Evolutionary conservation across 345 rosid species (phyloP), one percentile per base, ranked within the genome.

Genomic region (Toxicodendron radicans): DNA sequence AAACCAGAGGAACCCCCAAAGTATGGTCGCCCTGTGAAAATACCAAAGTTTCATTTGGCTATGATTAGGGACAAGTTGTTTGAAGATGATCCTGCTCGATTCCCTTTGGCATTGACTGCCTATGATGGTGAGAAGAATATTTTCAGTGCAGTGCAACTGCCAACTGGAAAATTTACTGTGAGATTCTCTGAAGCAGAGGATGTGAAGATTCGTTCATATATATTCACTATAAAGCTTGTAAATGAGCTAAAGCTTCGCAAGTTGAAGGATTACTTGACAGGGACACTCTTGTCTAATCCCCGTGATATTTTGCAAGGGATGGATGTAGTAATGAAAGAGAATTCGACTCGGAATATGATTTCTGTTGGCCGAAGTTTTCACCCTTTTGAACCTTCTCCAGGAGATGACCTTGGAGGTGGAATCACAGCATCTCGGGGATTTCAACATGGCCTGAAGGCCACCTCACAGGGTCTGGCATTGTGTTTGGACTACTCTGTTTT

Each of bases 291-390:
- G 27, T 62, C 79, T 0, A 38, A 80, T 6, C 97, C 98, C 5
- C 92, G 97, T 46, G 96, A 92, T 43, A 85, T 92, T 21, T 69
- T 94, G 81, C 98, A 92, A 80, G 97, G 92, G 21, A 76, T 94
- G 91, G 97, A 94, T 84, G 85, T 94, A 14, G 94, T 94, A 58
- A 85, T 94, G 97, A 94, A 94, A 81, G 98, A 94, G 86, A 90
- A 94, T 74, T 92, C 97, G 10, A 56, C 80, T 2, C 82, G 75
- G 77, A 75, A 56, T 66, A 91, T 91, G 98, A 83, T 92, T 23
- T 74, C 88, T 10, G 83, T 77, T 45, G 97, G 97, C 58, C 87
- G 87, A 24, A 81, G 83, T 77, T 94, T 94, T 43, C 89, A 86
- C 73, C 75, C 84, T 33, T 24, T 60, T 27, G 81, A 75, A 9